Percentiles rank a stretch among this genome's conserved stretches.
Conservation (phyloP, 192 early-diverging fungal species). For the Gryganskiella cystojenkinii region DNA sequence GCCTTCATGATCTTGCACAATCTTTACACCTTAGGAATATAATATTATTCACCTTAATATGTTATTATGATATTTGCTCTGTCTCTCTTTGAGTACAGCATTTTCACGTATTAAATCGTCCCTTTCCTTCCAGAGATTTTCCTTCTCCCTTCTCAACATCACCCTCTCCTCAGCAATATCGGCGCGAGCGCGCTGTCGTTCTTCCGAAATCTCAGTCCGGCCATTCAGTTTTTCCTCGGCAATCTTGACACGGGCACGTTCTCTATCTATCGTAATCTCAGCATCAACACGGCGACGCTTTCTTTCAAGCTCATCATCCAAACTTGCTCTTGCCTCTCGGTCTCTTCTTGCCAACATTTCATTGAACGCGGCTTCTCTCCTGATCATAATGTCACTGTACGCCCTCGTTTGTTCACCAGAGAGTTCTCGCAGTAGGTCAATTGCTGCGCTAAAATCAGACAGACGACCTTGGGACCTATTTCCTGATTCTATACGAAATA, state of each 20-base stretch:
- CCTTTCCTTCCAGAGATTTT: not conserved
- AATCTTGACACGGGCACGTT: not conserved
- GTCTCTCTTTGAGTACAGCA: not conserved
- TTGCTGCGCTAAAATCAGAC: too few species aligned
- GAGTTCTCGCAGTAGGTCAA: too few species aligned
- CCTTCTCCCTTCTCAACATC: conserved; percentile 6
- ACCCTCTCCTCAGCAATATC: not conserved
- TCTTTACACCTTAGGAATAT: not conserved
- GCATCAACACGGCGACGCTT: too few species aligned
- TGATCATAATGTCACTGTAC: too few species aligned
- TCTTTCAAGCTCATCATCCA: too few species aligned
- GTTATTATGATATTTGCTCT: not conserved
- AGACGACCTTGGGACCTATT: too few species aligned
- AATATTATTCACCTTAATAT: not conserved
- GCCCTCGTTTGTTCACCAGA: too few species aligned
- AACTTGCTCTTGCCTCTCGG: too few species aligned
- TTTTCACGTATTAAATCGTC: not conserved
- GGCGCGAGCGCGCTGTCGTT: not conserved
- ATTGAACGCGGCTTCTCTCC: too few species aligned
- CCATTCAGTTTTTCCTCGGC: not conserved
- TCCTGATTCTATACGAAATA: not conserved
- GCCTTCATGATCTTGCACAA: not conserved
- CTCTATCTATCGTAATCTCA: not conserved
- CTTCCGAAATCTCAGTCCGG: not conserved
- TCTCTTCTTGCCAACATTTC: too few species aligned